Evolutionary conservation across 345 rosid species (phyloP).

Genomic region (Bretschneidera sinensis): DNA sequence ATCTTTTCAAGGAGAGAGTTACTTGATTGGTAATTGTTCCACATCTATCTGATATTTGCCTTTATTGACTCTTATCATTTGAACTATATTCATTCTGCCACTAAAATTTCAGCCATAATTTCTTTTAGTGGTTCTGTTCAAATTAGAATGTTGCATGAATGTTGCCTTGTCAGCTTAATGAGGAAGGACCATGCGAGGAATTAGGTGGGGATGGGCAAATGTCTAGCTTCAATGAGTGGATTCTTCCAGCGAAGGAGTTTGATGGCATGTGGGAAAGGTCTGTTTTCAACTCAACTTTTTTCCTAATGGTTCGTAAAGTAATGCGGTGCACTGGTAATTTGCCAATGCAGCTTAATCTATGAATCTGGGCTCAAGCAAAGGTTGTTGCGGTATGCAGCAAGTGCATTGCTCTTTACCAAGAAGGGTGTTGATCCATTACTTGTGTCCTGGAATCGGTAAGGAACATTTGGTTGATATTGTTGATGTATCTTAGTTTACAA

Average conservation of each 20-base stretch:
- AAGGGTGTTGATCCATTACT: constrained; percentile 87
- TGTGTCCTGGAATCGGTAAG: constrained; percentile 94
- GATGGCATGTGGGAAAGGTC: constrained; percentile 99
- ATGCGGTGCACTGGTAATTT: not conserved
- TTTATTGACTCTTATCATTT: not conserved
- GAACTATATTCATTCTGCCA: not conserved
- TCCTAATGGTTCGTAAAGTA: constrained; percentile 3
- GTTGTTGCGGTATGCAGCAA: constrained; percentile 81
- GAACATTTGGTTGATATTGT: constrained; percentile 4
- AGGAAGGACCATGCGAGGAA: constrained; percentile 97
- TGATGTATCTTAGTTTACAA: not conserved
- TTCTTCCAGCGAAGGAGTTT: constrained; percentile 92
- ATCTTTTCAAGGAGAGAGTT: not conserved
- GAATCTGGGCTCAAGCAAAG: constrained; percentile 93
- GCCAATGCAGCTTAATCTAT: constrained; percentile 85
- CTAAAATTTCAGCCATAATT: no score
- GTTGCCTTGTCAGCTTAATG: constrained; percentile 58
- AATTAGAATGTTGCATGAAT: constrained; percentile 5
- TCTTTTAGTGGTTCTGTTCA: not conserved
- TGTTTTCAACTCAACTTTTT: constrained; percentile 15
- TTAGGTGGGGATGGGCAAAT: constrained; percentile 69
- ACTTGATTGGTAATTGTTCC: not conserved
- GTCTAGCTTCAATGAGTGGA: constrained; percentile 95
- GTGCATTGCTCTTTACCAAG: constrained; percentile 86
- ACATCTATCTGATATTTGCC: not conserved